Percentiles rank a stretch among this genome's conserved stretches.
These are phyloP conservation scores for Tylopilus subfusipes DNA, from an alignment of 768 basidiomycete species.

Conservation along the genomic window DNA sequence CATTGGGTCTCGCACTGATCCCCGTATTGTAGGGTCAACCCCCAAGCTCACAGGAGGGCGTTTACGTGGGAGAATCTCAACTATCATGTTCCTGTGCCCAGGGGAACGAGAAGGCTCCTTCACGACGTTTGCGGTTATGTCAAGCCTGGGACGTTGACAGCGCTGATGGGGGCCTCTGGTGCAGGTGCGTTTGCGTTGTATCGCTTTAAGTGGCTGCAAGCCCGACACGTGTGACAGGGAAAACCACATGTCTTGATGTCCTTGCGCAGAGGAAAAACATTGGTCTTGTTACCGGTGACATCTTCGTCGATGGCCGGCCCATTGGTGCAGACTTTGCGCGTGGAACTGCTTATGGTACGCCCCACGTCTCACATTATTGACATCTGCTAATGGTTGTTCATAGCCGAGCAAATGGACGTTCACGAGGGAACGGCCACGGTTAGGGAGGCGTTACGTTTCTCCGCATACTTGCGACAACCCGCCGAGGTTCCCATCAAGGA, in stretches of 20 bases:
- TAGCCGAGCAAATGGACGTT: constrained; percentile 81
- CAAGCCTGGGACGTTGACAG: constrained; percentile 83
- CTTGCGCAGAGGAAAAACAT: constrained; percentile 71
- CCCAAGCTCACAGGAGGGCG: constrained; percentile 21
- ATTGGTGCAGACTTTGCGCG: constrained; percentile 55
- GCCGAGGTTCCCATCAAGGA: constrained; percentile 61
- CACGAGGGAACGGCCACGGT: constrained; percentile 82
- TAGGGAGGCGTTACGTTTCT: constrained; percentile 81
- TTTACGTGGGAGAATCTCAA: constrained; percentile 84
- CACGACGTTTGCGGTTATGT: constrained; percentile 79
- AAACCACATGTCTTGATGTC: constrained; percentile 74
- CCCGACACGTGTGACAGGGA: constrained; percentile 41
- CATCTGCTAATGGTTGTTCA: constrained; percentile 23
- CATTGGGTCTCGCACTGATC: constrained; percentile 1
- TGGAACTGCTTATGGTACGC: constrained; percentile 74
- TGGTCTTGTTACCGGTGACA: constrained; percentile 60
- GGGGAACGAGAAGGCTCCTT: constrained; percentile 58
- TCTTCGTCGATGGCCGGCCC: constrained; percentile 64
- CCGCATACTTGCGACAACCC: constrained; percentile 81
- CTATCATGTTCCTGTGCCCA: constrained; percentile 69
- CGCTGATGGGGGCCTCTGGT: constrained; percentile 84
- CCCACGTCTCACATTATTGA: constrained; percentile 18
- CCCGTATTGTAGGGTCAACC: background rate
- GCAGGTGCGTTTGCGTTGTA: constrained; percentile 46
- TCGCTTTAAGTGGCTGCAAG: background rate